Base-by-base conservation (phyloP, 257 asterid genomes). In the Misopates orontium region DNA sequence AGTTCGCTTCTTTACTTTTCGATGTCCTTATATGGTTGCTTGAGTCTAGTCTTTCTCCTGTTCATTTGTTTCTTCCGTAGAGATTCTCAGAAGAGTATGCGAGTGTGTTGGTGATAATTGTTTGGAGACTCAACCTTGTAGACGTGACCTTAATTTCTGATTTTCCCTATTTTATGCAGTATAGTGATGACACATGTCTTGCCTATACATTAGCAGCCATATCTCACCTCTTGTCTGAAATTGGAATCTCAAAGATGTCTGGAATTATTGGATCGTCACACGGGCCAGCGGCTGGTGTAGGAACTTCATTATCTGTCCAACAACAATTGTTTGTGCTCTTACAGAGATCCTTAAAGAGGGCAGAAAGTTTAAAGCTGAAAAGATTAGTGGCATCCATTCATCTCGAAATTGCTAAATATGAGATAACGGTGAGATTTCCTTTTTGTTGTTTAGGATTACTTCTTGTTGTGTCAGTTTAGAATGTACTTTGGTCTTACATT, bases 151-250 rank as follows among this genome's bases (percentile, higher is more conserved):
- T 39, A 8, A 16, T 20, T 59, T 56, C 67, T 72, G 50, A 71
- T 62, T 62, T 57, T 62, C 48, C 28, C 1, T 66, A 58, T 60
- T 24, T 64, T 61, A 14, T 89, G 84, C 98, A 93, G 96, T 81
- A 84, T 73, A 84, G 85, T 39, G 96, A 93, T 80, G 99, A 93
- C 67, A 75, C 87, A 48, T 90, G 95, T 74, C 97, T 93, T 70
- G 96, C 99, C 19, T 90, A 87, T 77, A 93, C 99, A 12, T 77
- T 93, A 69, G 82, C 91, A 2, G 90, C 95, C 22, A 93, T 93
- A 60, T 86, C 95, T 75, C 88, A 84, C 71, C 87, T 90, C 71
- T 79, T 90, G 75, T 90, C 96, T 65, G 96, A 90, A 72, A 70
- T 82, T 67, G 87, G 97, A 64, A 75, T 86, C 73, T 83, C 95